A percentile compares a stretch with the other conserved stretches of the same genome.
Evolutionary conservation across 768 basidiomycete species (phyloP).

Genomic region (Boletellus sp.): DNA sequence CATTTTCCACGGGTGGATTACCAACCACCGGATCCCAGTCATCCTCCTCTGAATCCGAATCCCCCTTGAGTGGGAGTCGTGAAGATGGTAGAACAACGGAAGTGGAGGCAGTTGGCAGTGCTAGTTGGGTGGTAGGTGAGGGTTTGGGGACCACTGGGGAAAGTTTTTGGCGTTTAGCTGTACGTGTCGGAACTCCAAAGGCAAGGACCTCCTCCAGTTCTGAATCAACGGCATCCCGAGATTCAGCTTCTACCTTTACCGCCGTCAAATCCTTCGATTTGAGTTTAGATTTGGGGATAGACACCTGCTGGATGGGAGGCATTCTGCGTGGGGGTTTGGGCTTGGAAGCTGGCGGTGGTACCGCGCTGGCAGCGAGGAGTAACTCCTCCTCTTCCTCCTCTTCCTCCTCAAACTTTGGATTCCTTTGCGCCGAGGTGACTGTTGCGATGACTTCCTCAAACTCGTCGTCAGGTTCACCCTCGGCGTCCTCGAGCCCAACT

Average conservation of each 20-base stretch:
- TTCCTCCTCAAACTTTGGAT: conserved; percentile 27
- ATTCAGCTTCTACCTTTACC: conserved; percentile 20
- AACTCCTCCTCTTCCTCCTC: conserved; percentile 34
- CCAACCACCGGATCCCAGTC: conserved; percentile 51
- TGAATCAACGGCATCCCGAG: conserved; percentile 22
- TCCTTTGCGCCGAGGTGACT: conserved; percentile 23
- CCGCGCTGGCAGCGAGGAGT: conserved; percentile 19
- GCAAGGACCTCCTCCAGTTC: conserved; percentile 44
- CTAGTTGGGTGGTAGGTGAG: conserved; percentile 26
- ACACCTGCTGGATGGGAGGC: conserved; percentile 22
- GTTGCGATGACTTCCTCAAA: conserved; percentile 39
- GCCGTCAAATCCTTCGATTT: conserved; percentile 24
- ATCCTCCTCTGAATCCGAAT: conserved; percentile 44
- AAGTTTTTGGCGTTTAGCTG: conserved; percentile 32
- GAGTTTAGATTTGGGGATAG: conserved; percentile 23
- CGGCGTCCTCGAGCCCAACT: conserved; percentile 33
- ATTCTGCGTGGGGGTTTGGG: conserved; percentile 28
- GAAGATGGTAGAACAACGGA: conserved; percentile 30
- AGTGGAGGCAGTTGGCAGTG: conserved; percentile 36
- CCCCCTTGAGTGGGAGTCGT: conserved; percentile 28
- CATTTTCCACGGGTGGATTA: conserved; percentile 25
- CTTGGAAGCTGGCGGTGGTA: conserved; percentile 26
- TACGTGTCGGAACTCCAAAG: conserved; percentile 45
- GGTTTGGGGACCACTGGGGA: conserved; percentile 20
- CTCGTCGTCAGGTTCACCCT: conserved; percentile 43